Evolutionary conservation across 768 basidiomycete genomes (phyloP), one percentile per base, ranked within the genome.

Genomic region (Hypholoma fasciculare): DNA sequence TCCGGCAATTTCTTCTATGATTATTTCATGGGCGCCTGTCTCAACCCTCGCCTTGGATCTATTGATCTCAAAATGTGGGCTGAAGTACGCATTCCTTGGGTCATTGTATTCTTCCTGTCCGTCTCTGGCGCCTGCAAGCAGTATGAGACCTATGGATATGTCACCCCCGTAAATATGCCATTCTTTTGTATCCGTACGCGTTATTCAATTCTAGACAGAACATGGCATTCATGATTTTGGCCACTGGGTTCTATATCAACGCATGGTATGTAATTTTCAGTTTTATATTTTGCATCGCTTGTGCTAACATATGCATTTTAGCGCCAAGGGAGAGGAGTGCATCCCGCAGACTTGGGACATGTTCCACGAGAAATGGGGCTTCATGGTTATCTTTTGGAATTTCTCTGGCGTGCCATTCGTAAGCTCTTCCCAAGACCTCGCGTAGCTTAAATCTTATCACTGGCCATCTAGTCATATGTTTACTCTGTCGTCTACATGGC

Each of bases 11-110:
- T 91, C 74, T 81, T 96, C 65, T 99, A 98, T 69, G 95, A 97
- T 64, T 88, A 94, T 59, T 97, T 96, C 76, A 97, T 98, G 96
- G 96, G 96, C 46, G 94, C 95, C 40, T 83, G 83, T 52, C 79
- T 99, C 61, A 99, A 98, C 76, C 97, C 97, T 7, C 87, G 96
- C 58, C 82, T 99, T 60, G 94, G 94, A 7, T 79, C 82, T 17
- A 83, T 99, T 61, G 96, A 98, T 73, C 77, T 99, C 67, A 99
- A 99, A 76, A 98, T 98, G 96, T 99, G 94, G 88, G 92, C 92
- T 4, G 95, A 97, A 68, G 93, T 98, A 58, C 87, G 97, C 50
- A 90, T 99, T 63, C 94, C 96, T 4, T 99, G 97, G 97, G 89
- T 96, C 40, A 86, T 97, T 53, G 88, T 97, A 16, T 98, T 98